Evolutionary conservation across 306 rosid genomes (phyloP).

Genomic region (Cucurbita pepo): DNA sequence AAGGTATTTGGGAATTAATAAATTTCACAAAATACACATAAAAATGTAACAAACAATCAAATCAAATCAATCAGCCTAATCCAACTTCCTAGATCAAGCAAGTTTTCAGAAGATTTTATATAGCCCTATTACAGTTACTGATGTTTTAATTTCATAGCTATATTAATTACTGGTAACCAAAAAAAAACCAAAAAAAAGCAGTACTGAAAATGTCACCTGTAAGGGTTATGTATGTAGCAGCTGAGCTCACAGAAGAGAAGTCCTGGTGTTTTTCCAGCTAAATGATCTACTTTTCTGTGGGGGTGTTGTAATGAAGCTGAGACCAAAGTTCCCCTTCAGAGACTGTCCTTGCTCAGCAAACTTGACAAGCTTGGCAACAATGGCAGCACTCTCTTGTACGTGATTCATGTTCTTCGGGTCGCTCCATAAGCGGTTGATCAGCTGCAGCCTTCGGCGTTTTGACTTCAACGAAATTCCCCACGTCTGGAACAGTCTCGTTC

Average conservation of each 20-base stretch:
- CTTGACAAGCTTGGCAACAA: conserved; percentile 70
- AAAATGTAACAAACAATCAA: not conserved
- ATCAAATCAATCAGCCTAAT: conserved; percentile 2
- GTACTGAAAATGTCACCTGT: not conserved
- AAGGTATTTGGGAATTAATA: not conserved
- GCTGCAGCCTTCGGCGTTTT: conserved; percentile 83
- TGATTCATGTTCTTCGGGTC: conserved; percentile 42
- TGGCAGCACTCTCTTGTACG: conserved; percentile 50
- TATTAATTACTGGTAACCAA: not conserved
- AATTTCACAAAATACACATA: not conserved
- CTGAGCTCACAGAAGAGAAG: conserved; percentile 23
- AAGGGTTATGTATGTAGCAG: not conserved
- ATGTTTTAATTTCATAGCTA: not conserved
- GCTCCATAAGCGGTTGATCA: conserved; percentile 54
- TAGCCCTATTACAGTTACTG: not conserved
- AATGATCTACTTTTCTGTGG: conserved; percentile 29
- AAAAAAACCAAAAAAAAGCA: not conserved
- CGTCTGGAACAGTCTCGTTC: conserved; percentile 40
- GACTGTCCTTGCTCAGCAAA: conserved; percentile 64
- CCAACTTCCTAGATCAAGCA: not conserved
- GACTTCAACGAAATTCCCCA: conserved; percentile 70
- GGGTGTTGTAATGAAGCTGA: conserved; percentile 69
- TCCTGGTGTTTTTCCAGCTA: conserved; percentile 49
- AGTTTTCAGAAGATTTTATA: not conserved
- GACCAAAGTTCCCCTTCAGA: conserved; percentile 90